Percentiles rank a stretch among this genome's conserved stretches.
These are phyloP conservation scores for Aspergillus niger DNA, from an alignment of 2,329 filamentous ascomycete genomes.

Conservation along the genomic window DNA sequence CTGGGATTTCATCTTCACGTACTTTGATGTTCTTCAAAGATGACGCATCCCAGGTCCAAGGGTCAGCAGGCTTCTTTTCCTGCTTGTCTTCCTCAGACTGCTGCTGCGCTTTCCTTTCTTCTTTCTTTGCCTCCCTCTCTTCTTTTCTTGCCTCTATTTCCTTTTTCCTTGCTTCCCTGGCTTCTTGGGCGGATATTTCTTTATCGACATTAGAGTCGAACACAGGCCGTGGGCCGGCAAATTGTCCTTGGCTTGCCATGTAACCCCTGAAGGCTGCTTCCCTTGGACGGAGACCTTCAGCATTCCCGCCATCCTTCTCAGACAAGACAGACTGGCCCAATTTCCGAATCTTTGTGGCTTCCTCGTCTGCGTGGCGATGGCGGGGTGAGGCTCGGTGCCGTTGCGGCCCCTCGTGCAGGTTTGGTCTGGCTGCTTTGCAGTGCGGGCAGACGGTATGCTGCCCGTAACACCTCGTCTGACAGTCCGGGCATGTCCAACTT, in stretches of 20 bases:
- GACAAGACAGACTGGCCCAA: constrained; percentile 22
- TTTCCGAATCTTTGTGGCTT: constrained; percentile 25
- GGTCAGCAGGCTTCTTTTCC: constrained; percentile 16
- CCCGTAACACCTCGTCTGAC: constrained; percentile 24
- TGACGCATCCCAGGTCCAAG: constrained; percentile 36
- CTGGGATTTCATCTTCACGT: constrained; percentile 13
- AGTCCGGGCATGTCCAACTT: constrained; percentile 35
- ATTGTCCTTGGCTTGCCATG: constrained; percentile 4
- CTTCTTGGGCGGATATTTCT: not conserved
- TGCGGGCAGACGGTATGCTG: constrained; percentile 27
- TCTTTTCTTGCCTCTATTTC: not conserved
- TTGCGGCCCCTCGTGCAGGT: not conserved
- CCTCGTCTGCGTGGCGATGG: not conserved
- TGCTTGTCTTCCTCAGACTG: constrained; percentile 9
- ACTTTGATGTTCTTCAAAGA: constrained; percentile 27
- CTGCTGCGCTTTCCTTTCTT: constrained; percentile 1
- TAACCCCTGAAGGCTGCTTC: constrained; percentile 11
- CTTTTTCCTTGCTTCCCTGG: not conserved
- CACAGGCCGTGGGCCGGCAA: constrained; percentile 6
- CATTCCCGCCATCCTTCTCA: constrained; percentile 16
- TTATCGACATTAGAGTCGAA: not conserved
- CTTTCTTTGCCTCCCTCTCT: not conserved
- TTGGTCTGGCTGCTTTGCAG: constrained; percentile 31
- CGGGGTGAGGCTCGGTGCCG: not conserved
- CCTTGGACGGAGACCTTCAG: not conserved